Evolutionary conservation across 2,329 filamentous ascomycete species (phyloP).

Genomic region (Phoma sp.): DNA sequence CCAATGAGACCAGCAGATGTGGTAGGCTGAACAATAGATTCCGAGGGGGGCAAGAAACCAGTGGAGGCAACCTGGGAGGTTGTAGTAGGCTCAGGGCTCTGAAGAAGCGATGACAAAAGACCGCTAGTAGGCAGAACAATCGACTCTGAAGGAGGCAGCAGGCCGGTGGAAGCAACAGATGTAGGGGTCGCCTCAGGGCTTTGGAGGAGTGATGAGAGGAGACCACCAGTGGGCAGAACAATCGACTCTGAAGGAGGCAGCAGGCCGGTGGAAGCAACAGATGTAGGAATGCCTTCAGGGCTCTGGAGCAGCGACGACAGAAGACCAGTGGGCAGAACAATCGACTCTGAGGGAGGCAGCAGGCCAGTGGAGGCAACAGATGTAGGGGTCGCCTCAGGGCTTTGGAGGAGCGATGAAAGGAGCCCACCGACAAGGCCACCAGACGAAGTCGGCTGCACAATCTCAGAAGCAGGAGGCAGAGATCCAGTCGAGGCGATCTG

Average conservation of each 20-base stretch:
- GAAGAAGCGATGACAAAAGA: background rate
- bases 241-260: conserved; percentile 5
- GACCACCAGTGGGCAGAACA: conserved; percentile 2
- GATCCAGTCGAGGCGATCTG: conserved; percentile 11
- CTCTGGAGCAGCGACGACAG: conserved; percentile 21
- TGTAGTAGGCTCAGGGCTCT: background rate
- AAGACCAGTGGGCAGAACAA: conserved; percentile 17
- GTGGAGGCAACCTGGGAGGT: conserved; percentile 9
- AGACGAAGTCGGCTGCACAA: conserved; percentile 7
- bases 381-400: conserved; percentile 1
- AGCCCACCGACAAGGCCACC: conserved; percentile 9
- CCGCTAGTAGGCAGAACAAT: conserved; percentile 5
- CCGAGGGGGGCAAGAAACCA: conserved; percentile 19
- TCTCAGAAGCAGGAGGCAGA: conserved; percentile 1
- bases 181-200: conserved; percentile 1
- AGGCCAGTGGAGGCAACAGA: conserved; percentile 18
- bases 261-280: conserved; percentile 3
- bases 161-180: conserved; percentile 9
- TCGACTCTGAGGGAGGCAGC: conserved; percentile 12
- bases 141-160: conserved; percentile 1
- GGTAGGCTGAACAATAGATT: conserved; percentile 18
- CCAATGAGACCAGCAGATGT: conserved; percentile 18
- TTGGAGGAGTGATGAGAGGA: background rate
- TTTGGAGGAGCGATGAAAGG: background rate
- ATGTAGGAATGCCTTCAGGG: conserved; percentile 13